phyloP scores from a whole-genome alignment of 2,329 filamentous ascomycete species.

The Penicillium sp. region DNA sequence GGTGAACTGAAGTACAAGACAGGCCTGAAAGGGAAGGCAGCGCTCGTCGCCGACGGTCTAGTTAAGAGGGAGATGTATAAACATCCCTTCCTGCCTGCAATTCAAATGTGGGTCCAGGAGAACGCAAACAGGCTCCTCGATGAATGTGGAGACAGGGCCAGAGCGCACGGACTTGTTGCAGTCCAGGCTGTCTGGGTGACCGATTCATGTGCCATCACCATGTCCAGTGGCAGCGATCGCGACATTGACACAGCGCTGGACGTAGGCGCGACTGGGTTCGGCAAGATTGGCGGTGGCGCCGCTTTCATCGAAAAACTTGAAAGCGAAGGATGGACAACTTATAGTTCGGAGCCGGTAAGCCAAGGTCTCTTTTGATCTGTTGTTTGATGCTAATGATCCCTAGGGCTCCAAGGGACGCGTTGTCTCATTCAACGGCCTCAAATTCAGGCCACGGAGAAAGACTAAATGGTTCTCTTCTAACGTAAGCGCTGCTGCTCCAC shows the following conservation, averaged over 20 bases:
- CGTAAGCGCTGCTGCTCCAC: background rate
- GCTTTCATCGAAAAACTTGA: background rate
- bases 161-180: background rate
- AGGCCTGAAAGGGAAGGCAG: background rate
- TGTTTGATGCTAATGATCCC: too few species aligned
- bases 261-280: background rate
- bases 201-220: background rate
- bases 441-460: background rate
- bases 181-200: background rate
- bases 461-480: background rate
- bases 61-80: background rate
- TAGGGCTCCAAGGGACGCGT: background rate
- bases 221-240: background rate
- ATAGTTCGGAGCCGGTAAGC: background rate
- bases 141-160: background rate
- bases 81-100: background rate
- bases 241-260: background rate
- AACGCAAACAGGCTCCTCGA: background rate
- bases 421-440: background rate
- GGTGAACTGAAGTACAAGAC: background rate
- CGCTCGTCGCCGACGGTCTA: background rate
- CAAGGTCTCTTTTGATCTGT: background rate
- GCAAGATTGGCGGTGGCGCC: background rate
- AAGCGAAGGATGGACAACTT: background rate
- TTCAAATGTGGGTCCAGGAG: background rate